phyloP scores from a whole-genome alignment of 31 red algal species.

The Porphyra umbilicalis region DNA sequence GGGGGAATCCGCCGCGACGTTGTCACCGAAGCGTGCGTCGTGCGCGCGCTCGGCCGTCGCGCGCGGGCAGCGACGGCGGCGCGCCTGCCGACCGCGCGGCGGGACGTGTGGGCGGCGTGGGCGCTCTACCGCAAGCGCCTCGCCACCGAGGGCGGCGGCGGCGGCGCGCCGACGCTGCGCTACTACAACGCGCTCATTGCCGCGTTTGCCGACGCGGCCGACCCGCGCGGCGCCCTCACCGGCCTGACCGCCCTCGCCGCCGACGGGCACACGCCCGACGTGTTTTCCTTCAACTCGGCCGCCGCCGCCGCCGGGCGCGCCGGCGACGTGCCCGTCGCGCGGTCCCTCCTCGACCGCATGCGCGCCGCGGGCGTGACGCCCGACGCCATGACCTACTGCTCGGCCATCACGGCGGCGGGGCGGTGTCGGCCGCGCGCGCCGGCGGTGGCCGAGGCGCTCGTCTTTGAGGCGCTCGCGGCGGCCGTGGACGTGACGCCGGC shows the following conservation, averaged over 20 bases:
- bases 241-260: background rate
- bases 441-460: background rate
- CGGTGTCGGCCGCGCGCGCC: background rate
- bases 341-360: background rate
- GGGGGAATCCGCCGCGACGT: background rate
- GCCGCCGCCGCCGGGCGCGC: background rate
- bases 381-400: background rate
- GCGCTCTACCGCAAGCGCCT: background rate
- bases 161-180: background rate
- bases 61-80: background rate
- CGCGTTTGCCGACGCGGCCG: background rate
- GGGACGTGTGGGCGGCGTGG: background rate
- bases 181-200: background rate
- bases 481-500: background rate
- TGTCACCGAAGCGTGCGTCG: background rate
- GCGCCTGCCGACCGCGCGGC: background rate
- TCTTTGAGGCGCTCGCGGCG: background rate
- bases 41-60: background rate
- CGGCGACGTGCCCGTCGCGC: background rate
- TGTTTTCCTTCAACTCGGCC: background rate
- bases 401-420: background rate
- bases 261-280: background rate
- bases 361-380: background rate
- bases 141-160: background rate
- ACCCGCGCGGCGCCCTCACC: background rate